A percentile compares a stretch with the other conserved stretches of the same genome.
Conservation (phyloP, 768 basidiomycete species). For the Mycena polygramma region DNA sequence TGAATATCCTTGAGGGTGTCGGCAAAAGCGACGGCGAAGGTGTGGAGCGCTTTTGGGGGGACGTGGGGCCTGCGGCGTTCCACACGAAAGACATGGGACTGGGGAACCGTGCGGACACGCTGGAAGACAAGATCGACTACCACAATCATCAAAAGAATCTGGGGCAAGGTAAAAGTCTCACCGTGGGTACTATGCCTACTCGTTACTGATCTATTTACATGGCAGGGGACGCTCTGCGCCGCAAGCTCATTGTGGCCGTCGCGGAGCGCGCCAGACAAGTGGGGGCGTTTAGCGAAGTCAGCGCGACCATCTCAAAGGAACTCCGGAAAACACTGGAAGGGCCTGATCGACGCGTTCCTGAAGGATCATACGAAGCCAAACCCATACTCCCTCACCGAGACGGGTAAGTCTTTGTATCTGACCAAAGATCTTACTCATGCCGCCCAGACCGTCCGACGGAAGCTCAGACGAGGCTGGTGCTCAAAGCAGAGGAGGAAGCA, state of each 20-base stretch:
- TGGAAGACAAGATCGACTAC: not conserved
- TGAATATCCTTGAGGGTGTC: too few species aligned
- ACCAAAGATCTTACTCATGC: not conserved
- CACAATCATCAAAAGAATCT: not conserved
- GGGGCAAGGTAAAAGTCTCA: constrained; percentile 7
- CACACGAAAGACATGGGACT: not conserved
- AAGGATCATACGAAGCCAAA: not conserved
- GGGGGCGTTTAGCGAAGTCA: not conserved
- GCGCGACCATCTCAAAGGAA: not conserved
- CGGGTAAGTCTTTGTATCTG: not conserved
- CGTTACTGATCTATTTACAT: not conserved
- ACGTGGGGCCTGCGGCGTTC: not conserved
- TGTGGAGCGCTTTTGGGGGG: too few species aligned
- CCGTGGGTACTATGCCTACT: too few species aligned
- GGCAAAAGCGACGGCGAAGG: not conserved
- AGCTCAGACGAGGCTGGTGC: not conserved
- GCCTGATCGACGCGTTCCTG: not conserved
- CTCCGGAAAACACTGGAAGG: not conserved
- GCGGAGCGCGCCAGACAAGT: not conserved
- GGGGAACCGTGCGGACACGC: too few species aligned
- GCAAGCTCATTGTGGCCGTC: too few species aligned
- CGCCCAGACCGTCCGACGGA: not conserved
- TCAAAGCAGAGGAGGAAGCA: not conserved
- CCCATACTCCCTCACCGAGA: not conserved
- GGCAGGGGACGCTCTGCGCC: too few species aligned